Percentiles rank a stretch among this genome's conserved stretches.
These are phyloP conservation scores for Neurospora sp. DNA, from an alignment of 2,329 filamentous ascomycete species.

Conservation along the genomic window DNA sequence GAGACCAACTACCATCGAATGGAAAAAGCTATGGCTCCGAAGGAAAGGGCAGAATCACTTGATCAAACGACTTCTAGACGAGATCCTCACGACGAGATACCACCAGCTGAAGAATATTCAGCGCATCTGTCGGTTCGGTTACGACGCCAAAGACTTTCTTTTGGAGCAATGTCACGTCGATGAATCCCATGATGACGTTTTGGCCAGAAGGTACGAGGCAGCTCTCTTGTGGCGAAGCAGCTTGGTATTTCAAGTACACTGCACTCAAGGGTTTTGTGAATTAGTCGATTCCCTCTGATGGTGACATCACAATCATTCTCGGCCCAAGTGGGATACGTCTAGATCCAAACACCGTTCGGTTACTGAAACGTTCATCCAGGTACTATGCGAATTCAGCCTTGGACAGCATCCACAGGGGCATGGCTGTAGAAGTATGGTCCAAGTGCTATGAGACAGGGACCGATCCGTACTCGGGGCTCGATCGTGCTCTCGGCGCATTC, in stretches of 20 bases:
- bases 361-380: conserved; percentile 29
- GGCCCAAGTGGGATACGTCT: conserved; percentile 18
- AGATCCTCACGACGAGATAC: conserved; percentile 60
- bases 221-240: not conserved
- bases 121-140: conserved; percentile 61
- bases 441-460: conserved; percentile 19
- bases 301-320: conserved; percentile 6
- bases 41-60: conserved; percentile 42
- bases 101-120: conserved; percentile 61
- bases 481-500: conserved; percentile 69
- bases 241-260: not conserved
- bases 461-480: conserved; percentile 41
- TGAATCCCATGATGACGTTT: conserved; percentile 56
- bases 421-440: conserved; percentile 71
- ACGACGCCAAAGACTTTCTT: conserved; percentile 82
- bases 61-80: conserved; percentile 49
- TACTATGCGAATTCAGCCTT: conserved; percentile 69
- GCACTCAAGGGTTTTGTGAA: not conserved
- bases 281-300: not conserved
- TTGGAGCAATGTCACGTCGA: conserved; percentile 51
- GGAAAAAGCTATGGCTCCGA: conserved; percentile 59
- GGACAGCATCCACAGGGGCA: conserved; percentile 68
- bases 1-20: conserved; percentile 50
- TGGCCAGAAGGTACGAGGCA: conserved; percentile 56
- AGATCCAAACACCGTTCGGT: conserved; percentile 1